Evolutionary conservation across 352 stramenopile genomes (phyloP), one percentile per base, ranked within the genome.

Genomic region (Elongisporangium undulatum): DNA sequence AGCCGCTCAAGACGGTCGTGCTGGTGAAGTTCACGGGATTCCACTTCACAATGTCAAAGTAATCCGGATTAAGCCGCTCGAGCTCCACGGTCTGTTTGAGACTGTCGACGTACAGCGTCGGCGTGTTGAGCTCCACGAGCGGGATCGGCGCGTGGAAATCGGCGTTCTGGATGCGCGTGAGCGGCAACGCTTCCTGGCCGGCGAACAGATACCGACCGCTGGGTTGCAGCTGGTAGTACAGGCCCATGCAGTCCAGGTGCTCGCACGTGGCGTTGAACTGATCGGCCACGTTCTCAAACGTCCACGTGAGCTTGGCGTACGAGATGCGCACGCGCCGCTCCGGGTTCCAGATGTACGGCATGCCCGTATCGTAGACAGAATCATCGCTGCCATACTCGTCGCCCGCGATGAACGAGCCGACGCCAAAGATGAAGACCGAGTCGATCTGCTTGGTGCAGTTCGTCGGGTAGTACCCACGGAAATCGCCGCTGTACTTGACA

Each of bases 161-260:
- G 2, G 70, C 62, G 0, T 19, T n/a, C 38, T 62, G 52, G 20
- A 85, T 66, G 17, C 54, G 21, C 0, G 56, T n/a, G 0, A 60
- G 50, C 2, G 71, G 71, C 6, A 85, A 53, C 1, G 66, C 64
- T 6, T 75, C 69, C 22, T 71, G 45, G 6, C 74, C 69, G 1
- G 66, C 67, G 49, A 85, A 80, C 9, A 82, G 51, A 38, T 68
- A 85, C 16, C 75, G 75, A 10, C 71, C 67, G 13, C 66, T 82
- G 21, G 68, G 63, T n/a, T 75, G 41, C 2, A 85, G 58, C 56
- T 81, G 62, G 45, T 77, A 75, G 66, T 61, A 74, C 26, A 85
- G 68, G 0, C 73, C 75, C 0, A 29, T 51, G 58, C 75, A 85
- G 16, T 74, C 49, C 19, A 51, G 26, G 21, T 71, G 52, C 21